Evolutionary conservation across 2,329 filamentous ascomycete species (phyloP).

Genomic region (Colletotrichum costaricense): DNA sequence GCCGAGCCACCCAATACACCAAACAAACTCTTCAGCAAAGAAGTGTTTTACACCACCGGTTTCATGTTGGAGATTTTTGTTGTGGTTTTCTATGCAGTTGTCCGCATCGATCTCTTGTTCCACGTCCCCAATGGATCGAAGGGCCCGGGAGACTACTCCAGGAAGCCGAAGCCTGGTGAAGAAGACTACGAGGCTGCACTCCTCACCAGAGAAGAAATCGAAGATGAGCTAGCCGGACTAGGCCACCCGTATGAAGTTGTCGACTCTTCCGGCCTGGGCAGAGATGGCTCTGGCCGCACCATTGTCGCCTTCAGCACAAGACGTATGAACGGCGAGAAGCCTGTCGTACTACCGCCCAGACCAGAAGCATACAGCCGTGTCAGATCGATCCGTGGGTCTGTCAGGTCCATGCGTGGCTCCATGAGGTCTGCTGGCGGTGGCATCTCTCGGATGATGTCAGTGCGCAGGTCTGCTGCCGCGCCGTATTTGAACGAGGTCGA

Average conservation of each 20-base stretch:
- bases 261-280: conserved; percentile 24
- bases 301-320: conserved; percentile 29
- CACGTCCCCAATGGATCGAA: conserved; percentile 45
- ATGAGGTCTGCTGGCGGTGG: conserved; percentile 19
- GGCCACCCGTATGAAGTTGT: conserved; percentile 30
- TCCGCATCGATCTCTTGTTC: conserved; percentile 44
- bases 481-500: conserved; percentile 19
- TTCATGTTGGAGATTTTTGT: conserved; percentile 47
- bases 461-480: not conserved
- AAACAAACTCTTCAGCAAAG: conserved; percentile 44
- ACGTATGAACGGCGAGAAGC: conserved; percentile 17
- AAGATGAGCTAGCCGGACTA: conserved; percentile 18
- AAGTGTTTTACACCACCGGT: conserved; percentile 48
- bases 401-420: conserved; percentile 24
- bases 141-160: conserved; percentile 43
- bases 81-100: conserved; percentile 41
- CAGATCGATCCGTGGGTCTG: conserved; percentile 20
- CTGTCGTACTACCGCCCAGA: conserved; percentile 9
- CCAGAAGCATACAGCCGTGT: conserved; percentile 25
- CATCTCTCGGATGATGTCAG: conserved; percentile 17
- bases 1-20: conserved; percentile 37
- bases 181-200: conserved; percentile 28
- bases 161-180: conserved; percentile 60
- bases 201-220: conserved; percentile 29
- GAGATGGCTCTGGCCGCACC: conserved; percentile 27